These are phyloP conservation scores for Fraxinus ornus DNA, from an alignment of 305 asterid species.

Conservation along the genomic window DNA sequence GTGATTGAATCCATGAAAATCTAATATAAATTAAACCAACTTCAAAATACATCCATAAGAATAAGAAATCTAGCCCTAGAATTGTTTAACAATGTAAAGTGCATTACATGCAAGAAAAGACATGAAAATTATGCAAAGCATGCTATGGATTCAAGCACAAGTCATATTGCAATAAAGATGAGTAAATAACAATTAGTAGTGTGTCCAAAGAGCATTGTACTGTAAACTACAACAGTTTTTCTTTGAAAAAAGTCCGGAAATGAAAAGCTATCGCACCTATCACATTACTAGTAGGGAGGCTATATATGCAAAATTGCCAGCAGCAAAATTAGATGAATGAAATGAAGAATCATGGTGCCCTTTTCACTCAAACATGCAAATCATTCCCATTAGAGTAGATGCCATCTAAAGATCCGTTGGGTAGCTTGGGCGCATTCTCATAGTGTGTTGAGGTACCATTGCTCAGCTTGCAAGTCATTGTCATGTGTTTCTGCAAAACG, in stretches of 20 bases:
- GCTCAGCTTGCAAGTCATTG: conserved; percentile 29
- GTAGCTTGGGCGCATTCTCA: conserved; percentile 2
- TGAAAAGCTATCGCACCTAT: conserved; percentile 32
- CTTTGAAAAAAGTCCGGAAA: conserved; percentile 59
- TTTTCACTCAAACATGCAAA: conserved; percentile 30
- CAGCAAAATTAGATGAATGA: conserved; percentile 29
- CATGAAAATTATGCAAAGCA: too few species aligned
- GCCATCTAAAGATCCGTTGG: conserved; percentile 36
- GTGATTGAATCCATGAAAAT: too few species aligned
- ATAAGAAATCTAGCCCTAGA: too few species aligned
- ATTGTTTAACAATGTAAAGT: too few species aligned
- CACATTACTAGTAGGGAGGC: conserved; percentile 23
- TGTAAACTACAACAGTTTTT: conserved; percentile 41
- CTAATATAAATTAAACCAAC: too few species aligned
- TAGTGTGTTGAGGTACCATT: conserved; percentile 3
- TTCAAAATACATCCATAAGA: too few species aligned
- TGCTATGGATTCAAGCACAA: background rate
- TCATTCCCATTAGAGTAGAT: conserved; percentile 35
- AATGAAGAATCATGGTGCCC: background rate
- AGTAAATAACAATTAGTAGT: background rate
- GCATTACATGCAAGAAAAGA: too few species aligned
- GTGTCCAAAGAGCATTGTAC: conserved; percentile 26
- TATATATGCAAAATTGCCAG: conserved; percentile 30
- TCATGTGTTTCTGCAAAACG: conserved; percentile 42
- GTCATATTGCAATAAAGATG: conserved; percentile 4